Base-by-base conservation (phyloP, 805 yeast species). In the Lachancea lanzarotensis region DNA sequence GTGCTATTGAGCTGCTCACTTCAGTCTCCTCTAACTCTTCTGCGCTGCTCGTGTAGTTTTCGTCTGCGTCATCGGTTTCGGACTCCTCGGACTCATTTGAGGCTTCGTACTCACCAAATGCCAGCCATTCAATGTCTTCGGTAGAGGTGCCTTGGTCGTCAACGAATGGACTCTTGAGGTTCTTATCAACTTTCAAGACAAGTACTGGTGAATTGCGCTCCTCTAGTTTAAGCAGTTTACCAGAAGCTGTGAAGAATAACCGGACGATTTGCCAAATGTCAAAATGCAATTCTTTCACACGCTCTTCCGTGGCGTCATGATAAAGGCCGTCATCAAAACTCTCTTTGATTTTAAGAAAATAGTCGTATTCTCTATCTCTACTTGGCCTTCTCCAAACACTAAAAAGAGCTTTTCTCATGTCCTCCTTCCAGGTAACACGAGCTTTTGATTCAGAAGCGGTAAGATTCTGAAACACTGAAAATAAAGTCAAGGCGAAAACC, bases 381-480 rank as follows among this genome's bases (percentile, higher is more conserved):
- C 46, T 50, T 12, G 50, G 47, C 2, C 57, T 43, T 20, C 76
- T 57, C 43, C 55, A 52, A 3, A 84, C 52, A 30, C 62, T 63
- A 0, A 78, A 75, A 43, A 60, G 55, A 29, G 82, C 75, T 45
- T 78, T 71, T 15, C 87, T 81, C 62, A 70, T 75, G 40, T 80
- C 81, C 52, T 85, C 95, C 51, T 81, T 82, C 95, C 95, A 85
- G 2, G 76, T 69, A 2, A 84, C 71, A 43, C 75, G 72, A 15
- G 57, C 57, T 6, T 53, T 46, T 35, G 76, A 55, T 38, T 73
- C 72, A 3, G 32, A 27, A 5, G 47, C 33, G 19, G 37, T 38
- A 10, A 78, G 72, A 46, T 79, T 76, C 56, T 79, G 79, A 53
- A 83, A 84, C 3, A 85, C 73, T 4, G 85, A 69, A 52, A 76